Base-by-base conservation (phyloP, 2,329 filamentous ascomycete species). In the Talaromyces marneffei region DNA sequence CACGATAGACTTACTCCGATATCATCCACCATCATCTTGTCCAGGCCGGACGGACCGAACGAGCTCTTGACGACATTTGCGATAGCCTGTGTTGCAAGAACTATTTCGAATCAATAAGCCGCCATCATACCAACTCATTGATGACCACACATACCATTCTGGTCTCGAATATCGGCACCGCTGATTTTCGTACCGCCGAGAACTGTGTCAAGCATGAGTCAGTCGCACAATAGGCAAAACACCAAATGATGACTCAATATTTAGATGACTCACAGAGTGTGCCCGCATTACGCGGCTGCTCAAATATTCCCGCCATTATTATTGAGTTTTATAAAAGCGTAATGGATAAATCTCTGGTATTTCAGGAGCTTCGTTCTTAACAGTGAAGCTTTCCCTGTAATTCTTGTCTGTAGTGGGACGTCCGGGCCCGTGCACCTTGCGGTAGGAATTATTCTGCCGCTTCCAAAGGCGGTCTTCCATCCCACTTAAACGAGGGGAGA, bases 21-120 rank as follows among this genome's bases (percentile, higher is more conserved):
- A 75, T 99, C 94, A 80, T 99, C 94, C 70, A 99, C 94, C 94
- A 99, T 97, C 94, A 99, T 99, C 85, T 99, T 99, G 77, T 99
- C 94, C 67, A 99, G 85, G 54, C 94, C 94, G 65, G 91, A 96
- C 57, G 94, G 94, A 60, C 94, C 94, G 74, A 99, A 99, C 16
- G 94, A 99, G 78, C 91, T 96, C 83, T 96, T 97, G 77, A 99
- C 92, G 63, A 99, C 92, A 86, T 97, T 99, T 71, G 94, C 89
- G 72, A 99, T 97, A 63, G 93, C 92, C 77, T 97, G 92, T 50
- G 94, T 97, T 68, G 94, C 94, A 68, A 92, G 86, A 54, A 97
- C 94, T 92, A 72, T 40, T 58, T 37, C 18, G 53, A 68, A 50
- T 46, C 52, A 67, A 67, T 61, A 65, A 31, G 18, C 40, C 55